Base-by-base conservation (phyloP, 352 stramenopile species). In the Globisporangium ultimum region DNA sequence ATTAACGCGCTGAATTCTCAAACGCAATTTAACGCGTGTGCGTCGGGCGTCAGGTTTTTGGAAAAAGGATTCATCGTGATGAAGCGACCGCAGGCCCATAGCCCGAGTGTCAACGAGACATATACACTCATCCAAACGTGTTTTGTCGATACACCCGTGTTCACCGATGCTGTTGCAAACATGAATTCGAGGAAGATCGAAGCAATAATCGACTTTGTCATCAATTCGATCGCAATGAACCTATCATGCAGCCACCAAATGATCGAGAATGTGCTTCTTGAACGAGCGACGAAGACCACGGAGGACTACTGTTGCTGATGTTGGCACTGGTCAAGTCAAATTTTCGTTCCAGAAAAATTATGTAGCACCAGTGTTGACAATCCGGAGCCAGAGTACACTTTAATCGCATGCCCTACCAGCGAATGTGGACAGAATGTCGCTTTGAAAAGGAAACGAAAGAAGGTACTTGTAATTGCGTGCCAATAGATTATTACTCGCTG, bases 31-130 rank as follows among this genome's bases (percentile, higher is more conserved):
- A 68, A 73, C 10, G 68, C 60, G n/a, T 65, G 63, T 0, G 65
- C 78, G 20, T 71, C 77, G 9, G 73, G 73, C 48, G 64, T 86
- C 24, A 58, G 70, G 28, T 79, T 86, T 50, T 63, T 72, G 11
- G 72, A 81, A 47, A 60, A 66, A 28, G 72, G 68, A 2, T 86
- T 65, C 66, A 45, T 74, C 22, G 56, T 77, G 24, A 63, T 80
- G 60, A 64, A 46, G 15, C 22, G 45, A 8, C 24, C 60, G 46
- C 17, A 55, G 24, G 49, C 21, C 41, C 54, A 18, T 51, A 46
- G 32, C 68, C 17, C 24, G 24, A 32, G 24, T 32, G 24, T 32
- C 24, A 32, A 32, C 24, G 24, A 32, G 24, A 32, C 24, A 32
- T 32, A 32, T 32, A 32, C 24, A 5, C 24, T 32, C 24, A 60